These are phyloP conservation scores for Firmiana major DNA, from an alignment of 345 rosid species.

Conservation along the genomic window DNA sequence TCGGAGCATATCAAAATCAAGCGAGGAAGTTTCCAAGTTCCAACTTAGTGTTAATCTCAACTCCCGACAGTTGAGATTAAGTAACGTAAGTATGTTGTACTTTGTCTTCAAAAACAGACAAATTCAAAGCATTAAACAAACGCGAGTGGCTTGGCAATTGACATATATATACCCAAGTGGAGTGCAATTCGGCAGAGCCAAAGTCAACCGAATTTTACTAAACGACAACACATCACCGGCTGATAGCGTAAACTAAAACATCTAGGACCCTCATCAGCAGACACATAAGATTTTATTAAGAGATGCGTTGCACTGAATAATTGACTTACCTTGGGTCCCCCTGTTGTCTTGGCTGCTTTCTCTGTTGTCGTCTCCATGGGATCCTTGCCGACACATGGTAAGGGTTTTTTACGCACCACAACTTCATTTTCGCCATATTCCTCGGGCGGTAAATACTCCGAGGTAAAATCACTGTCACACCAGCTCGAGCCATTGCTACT, in stretches of 20 bases:
- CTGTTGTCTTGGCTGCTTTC: slow-evolving; percentile 22
- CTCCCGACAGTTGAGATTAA: background rate
- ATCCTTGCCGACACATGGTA: slow-evolving; percentile 56
- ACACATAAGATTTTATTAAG: slow-evolving; percentile 26
- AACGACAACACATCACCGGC: slow-evolving; percentile 19
- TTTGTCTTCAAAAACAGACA: slow-evolving; percentile 8
- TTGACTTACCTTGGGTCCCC: slow-evolving; percentile 56
- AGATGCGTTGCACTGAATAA: slow-evolving; percentile 17
- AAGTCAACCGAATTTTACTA: slow-evolving; percentile 25
- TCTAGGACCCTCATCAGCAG: slow-evolving; percentile 39
- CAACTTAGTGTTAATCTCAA: background rate
- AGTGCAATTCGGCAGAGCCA: background rate
- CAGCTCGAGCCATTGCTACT: slow-evolving; percentile 61
- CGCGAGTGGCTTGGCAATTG: background rate
- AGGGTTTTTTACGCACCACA: slow-evolving; percentile 17
- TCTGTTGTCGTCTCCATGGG: slow-evolving; percentile 27
- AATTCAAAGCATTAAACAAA: background rate
- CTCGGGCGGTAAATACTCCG: slow-evolving; percentile 52
- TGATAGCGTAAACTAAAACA: slow-evolving; percentile 1
- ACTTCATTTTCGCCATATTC: slow-evolving; percentile 20
- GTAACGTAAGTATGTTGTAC: background rate
- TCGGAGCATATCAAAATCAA: background rate
- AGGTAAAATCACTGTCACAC: slow-evolving; percentile 76
- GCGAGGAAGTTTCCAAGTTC: background rate
- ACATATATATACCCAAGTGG: background rate